Evolutionary conservation across 495 filamentous ascomycete species (phyloP).

Genomic region (Glonium stellatum): DNA sequence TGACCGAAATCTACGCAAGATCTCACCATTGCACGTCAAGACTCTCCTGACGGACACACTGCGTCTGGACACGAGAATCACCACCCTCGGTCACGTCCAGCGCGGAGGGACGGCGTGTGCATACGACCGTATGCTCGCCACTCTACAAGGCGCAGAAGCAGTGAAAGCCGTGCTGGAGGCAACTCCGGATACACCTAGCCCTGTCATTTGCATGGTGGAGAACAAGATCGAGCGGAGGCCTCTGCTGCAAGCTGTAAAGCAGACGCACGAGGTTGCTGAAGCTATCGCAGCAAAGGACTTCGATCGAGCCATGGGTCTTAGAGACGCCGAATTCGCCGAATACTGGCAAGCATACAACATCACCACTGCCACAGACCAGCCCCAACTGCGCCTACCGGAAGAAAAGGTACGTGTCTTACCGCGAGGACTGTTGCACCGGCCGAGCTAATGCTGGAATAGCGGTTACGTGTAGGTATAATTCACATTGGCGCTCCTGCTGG

Average conservation of each 20-base stretch:
- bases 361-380: conserved; percentile 68
- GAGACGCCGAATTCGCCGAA: conserved; percentile 91
- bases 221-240: conserved; percentile 93
- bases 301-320: conserved; percentile 70
- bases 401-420: conserved; percentile 55
- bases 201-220: conserved; percentile 91
- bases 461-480: conserved; percentile 89
- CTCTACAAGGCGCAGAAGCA: conserved; percentile 91
- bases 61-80: conserved; percentile 84
- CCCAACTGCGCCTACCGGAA: conserved; percentile 54
- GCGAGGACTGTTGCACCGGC: neutral
- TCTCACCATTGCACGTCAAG: conserved; percentile 72
- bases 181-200: conserved; percentile 79
- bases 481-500: conserved; percentile 98
- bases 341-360: conserved; percentile 84
- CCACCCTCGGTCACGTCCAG: conserved; percentile 93
- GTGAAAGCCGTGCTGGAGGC: conserved; percentile 94
- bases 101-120: conserved; percentile 85
- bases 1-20: conserved; percentile 77
- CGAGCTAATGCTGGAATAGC: conserved; percentile 39
- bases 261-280: conserved; percentile 73
- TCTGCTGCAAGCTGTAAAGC: conserved; percentile 77
- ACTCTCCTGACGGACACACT: conserved; percentile 76
- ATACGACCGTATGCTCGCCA: conserved; percentile 90
- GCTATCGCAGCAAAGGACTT: conserved; percentile 81